A percentile compares a stretch with the other conserved stretches of the same genome.
phyloP scores from a whole-genome alignment of 2,329 filamentous ascomycete genomes.

The Bimuria novae-zelandiae region DNA sequence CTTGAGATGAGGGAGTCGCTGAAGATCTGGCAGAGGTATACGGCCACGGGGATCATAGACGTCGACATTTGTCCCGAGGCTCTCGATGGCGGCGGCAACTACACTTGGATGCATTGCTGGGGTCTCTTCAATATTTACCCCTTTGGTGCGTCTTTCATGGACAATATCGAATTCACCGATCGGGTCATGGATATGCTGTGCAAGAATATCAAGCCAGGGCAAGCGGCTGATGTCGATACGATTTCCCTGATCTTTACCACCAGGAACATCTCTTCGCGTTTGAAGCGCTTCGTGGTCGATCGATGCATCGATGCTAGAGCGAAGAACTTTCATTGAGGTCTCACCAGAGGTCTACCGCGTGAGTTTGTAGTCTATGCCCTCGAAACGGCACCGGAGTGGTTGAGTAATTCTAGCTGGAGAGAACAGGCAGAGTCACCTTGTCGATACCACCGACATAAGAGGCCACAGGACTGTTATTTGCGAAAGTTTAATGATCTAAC shows the following conservation, averaged over 20 bases:
- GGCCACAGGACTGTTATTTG: slow-evolving; percentile 12
- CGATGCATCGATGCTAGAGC: slow-evolving; percentile 11
- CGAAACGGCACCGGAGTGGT: slow-evolving; percentile 7
- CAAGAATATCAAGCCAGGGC: slow-evolving; percentile 3
- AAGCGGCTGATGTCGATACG: slow-evolving; percentile 14
- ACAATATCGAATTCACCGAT: slow-evolving; percentile 19
- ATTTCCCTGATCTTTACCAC: slow-evolving; percentile 21
- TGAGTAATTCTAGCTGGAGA: not conserved
- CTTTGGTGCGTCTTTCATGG: slow-evolving; percentile 11
- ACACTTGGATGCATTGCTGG: slow-evolving; percentile 18
- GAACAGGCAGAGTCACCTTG: slow-evolving; percentile 1
- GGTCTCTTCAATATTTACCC: slow-evolving; percentile 23
- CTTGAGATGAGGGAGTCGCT: slow-evolving; percentile 2
- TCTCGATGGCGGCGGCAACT: not conserved
- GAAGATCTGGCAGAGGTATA: not conserved
- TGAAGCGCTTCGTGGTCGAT: slow-evolving; percentile 21
- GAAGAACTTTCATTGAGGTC: not conserved
- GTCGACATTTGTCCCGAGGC: not conserved
- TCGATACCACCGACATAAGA: slow-evolving; percentile 18
- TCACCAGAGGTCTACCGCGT: slow-evolving; percentile 3
- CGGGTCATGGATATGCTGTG: slow-evolving; percentile 18
- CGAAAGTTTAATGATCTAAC: too few relatives aligned
- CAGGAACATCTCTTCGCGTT: not conserved
- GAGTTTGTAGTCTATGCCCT: slow-evolving; percentile 7
- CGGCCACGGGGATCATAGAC: not conserved